Evolutionary conservation across 306 rosid genomes (phyloP).

Genomic region (Casuarina equisetifolia): DNA sequence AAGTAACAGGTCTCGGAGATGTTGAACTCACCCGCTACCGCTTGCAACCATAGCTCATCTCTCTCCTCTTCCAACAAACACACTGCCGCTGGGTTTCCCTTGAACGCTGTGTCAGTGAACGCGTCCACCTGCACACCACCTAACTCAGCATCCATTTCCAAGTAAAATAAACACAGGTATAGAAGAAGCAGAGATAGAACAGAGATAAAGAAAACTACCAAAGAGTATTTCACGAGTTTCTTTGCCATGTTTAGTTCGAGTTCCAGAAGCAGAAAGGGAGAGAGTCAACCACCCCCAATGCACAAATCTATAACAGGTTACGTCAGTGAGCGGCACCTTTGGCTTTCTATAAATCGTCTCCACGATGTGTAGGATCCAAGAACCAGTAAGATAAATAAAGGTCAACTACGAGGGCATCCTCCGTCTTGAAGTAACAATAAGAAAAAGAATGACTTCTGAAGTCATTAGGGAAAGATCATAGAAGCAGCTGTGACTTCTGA

Average conservation of each 20-base stretch:
- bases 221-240: slow-evolving; percentile 48
- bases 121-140: slow-evolving; percentile 55
- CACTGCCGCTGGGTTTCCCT: slow-evolving; percentile 78
- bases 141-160: slow-evolving; percentile 9
- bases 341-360: too few relatives aligned
- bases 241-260: slow-evolving; percentile 36
- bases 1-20: slow-evolving; percentile 48
- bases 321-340: too few relatives aligned
- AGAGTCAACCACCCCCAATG: background rate
- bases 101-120: slow-evolving; percentile 64
- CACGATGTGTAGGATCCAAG: too few relatives aligned
- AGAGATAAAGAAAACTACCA: slow-evolving; percentile 37
- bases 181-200: background rate
- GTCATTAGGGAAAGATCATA: too few relatives aligned
- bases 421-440: too few relatives aligned
- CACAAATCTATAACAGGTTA: background rate
- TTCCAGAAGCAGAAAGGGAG: background rate
- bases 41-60: slow-evolving; percentile 58
- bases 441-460: too few relatives aligned
- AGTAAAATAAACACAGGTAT: background rate
- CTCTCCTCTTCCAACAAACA: slow-evolving; percentile 61
- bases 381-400: too few relatives aligned
- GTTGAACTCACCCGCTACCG: slow-evolving; percentile 62
- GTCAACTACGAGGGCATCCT: too few relatives aligned
- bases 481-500: too few relatives aligned